These are phyloP conservation scores for Annulohypoxylon moriforme DNA, from an alignment of 495 filamentous ascomycete species.

Conservation along the genomic window DNA sequence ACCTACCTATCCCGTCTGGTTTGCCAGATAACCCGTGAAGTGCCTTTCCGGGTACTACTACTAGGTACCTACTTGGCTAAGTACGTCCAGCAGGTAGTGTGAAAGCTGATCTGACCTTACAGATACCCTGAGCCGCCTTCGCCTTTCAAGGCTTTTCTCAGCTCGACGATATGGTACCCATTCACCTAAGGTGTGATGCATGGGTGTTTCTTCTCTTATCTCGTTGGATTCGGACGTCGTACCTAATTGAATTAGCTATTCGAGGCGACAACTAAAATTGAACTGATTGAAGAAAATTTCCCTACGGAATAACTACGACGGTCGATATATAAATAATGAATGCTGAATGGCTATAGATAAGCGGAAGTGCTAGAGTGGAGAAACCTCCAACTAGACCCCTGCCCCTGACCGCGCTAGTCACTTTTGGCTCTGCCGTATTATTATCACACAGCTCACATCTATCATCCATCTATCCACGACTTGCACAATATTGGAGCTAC, in stretches of 20 bases:
- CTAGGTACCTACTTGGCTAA: background rate
- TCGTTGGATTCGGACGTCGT: conserved; percentile 2
- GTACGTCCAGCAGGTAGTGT: background rate
- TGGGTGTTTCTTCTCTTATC: background rate
- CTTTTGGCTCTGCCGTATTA: conserved; percentile 1
- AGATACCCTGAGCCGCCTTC: background rate
- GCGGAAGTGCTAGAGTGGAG: conserved; percentile 15
- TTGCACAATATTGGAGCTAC: no score
- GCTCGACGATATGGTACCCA: background rate
- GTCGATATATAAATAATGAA: background rate
- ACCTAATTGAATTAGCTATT: conserved; percentile 5
- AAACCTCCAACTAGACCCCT: background rate
- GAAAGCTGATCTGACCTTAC: background rate
- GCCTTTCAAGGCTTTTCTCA: background rate
- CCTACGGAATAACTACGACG: background rate
- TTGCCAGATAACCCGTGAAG: background rate
- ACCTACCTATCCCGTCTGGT: background rate
- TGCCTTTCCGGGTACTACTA: no score
- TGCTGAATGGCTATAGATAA: conserved; percentile 41
- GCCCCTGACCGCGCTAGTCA: conserved; percentile 16
- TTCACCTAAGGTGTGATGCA: background rate
- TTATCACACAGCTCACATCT: no score
- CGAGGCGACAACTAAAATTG: conserved; percentile 18
- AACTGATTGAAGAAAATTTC: conserved; percentile 10
- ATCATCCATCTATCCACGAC: no score